These are phyloP conservation scores for Mortierella sp. DNA, from an alignment of 371 early-diverging fungal genomes.

Conservation along the genomic window DNA sequence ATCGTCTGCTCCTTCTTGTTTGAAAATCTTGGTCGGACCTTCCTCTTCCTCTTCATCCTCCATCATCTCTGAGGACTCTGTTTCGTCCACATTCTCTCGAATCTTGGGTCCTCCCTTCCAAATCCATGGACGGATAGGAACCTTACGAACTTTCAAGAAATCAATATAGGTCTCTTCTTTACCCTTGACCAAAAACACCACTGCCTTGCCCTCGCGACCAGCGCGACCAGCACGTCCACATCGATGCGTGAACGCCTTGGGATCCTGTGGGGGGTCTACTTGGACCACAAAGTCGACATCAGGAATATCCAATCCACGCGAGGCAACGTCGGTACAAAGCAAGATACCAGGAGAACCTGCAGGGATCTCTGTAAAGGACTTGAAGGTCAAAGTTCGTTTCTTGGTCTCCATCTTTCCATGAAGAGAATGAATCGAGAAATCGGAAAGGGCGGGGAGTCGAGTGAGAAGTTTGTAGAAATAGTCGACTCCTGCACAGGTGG, in stretches of 20 bases:
- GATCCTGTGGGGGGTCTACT: slow-evolving; percentile 96
- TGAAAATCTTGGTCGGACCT: slow-evolving; percentile 24
- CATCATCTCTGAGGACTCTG: slow-evolving; percentile 59
- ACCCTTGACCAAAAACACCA: slow-evolving; percentile 81
- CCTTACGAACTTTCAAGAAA: slow-evolving; percentile 88
- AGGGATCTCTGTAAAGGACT: slow-evolving; percentile 67
- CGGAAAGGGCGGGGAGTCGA: slow-evolving; percentile 55
- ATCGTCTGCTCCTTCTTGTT: slow-evolving; percentile 56
- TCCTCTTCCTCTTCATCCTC: slow-evolving; percentile 14
- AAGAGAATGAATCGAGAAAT: slow-evolving; percentile 77
- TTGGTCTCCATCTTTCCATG: slow-evolving; percentile 96
- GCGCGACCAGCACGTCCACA: slow-evolving; percentile 98
- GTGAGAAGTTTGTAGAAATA: slow-evolving; percentile 83
- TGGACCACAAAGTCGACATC: slow-evolving; percentile 97
- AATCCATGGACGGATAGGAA: slow-evolving; percentile 71
- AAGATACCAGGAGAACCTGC: slow-evolving; percentile 77
- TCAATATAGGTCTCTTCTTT: slow-evolving; percentile 91
- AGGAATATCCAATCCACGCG: slow-evolving; percentile 98
- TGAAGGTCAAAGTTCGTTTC: slow-evolving; percentile 75
- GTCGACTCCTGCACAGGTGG: slow-evolving; percentile 95
- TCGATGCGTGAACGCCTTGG: slow-evolving; percentile 97
- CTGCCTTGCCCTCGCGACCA: slow-evolving; percentile 89
- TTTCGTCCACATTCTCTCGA: slow-evolving; percentile 34
- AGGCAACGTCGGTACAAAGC: slow-evolving; percentile 98
- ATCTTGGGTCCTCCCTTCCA: slow-evolving; percentile 38